Evolutionary conservation across 768 basidiomycete genomes (phyloP).

Genomic region (Floccularia luteovirens): DNA sequence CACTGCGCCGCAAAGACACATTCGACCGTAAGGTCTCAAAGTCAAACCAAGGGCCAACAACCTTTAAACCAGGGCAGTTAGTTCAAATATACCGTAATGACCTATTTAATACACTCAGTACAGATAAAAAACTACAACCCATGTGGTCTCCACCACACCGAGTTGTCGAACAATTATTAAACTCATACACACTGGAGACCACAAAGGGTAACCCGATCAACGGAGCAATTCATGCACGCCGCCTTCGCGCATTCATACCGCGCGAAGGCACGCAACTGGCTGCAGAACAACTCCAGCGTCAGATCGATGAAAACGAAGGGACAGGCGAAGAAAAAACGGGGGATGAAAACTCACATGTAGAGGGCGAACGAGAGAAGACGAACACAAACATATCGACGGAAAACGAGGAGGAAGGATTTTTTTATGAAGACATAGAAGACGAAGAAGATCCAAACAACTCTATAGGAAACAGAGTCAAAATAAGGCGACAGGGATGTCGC

Average conservation of each 20-base stretch:
- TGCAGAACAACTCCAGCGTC: neutral
- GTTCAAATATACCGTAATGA: conserved; percentile 6
- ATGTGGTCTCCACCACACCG: conserved; percentile 9
- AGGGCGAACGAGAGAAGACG: neutral
- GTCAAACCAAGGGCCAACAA: conserved; percentile 8
- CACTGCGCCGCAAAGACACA: conserved; percentile 12
- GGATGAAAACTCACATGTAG: neutral
- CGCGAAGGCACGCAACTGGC: neutral
- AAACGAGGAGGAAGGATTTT: conserved; percentile 1
- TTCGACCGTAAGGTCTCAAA: conserved; percentile 17
- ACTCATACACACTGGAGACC: conserved; percentile 12
- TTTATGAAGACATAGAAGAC: neutral
- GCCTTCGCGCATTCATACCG: conserved; percentile 1
- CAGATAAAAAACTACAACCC: conserved; percentile 6
- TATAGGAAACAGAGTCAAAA: too few relatives aligned
- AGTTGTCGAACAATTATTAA: conserved; percentile 3
- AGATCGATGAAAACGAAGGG: neutral
- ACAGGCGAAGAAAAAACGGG: neutral
- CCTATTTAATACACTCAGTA: conserved; percentile 6
- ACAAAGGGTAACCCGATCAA: conserved; percentile 2
- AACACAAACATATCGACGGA: neutral
- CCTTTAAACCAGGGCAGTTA: conserved; percentile 15
- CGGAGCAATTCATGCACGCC: neutral
- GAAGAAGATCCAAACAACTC: too few relatives aligned
- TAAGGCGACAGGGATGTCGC: neutral